Evolutionary conservation across 2,329 filamentous ascomycete species (phyloP), one percentile per base, ranked within the genome.

Genomic region (Monascus ruber): DNA sequence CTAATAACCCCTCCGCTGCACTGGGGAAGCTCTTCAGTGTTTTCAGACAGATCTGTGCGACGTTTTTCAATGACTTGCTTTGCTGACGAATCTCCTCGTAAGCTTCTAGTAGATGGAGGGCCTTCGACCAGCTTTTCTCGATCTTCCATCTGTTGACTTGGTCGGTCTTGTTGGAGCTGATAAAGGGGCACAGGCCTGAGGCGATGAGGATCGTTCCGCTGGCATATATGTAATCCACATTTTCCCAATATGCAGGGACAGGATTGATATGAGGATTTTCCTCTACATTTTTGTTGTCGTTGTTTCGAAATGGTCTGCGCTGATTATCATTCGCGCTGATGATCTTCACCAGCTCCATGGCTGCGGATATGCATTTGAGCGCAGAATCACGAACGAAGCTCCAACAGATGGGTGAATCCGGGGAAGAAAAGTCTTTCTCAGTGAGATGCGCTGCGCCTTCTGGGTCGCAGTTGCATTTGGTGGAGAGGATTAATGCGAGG

Each of bases 201-300:
- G 44, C 46, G 4, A 47, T 40, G 6, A 45, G 31, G 6, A 47
- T 31, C 3, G 38, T 39, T 9, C 44, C 46, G 17, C 46, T 43
- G 17, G 36, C 39, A 33, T 47, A 47, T 2, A 42, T 38, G 31
- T 43, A 48, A 28, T 48, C 42, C n/a, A 47, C 29, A 27, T 33
- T 45, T 32, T 48, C 46, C 46, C 46, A 47, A 37, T 37, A 43
- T 2, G 42, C 32, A 3, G 44, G 35, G 17, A 17, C 17, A 17
- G 17, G 17, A 17, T 17, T 17, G 7, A 37, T 35, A 5, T 34
- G 31, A 24, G 29, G 3, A 3, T 31, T 3, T 11, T 31, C 29
- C 29, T 31, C 29, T 17, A 17, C 17, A 17, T 17, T 17, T 17
- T 17, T 17, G 17, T 17, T 17, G 17, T 17, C 3, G 17, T 17